Evolutionary conservation across 768 basidiomycete species (phyloP).

Genomic region (Rhodosporidiobolus sp.): DNA sequence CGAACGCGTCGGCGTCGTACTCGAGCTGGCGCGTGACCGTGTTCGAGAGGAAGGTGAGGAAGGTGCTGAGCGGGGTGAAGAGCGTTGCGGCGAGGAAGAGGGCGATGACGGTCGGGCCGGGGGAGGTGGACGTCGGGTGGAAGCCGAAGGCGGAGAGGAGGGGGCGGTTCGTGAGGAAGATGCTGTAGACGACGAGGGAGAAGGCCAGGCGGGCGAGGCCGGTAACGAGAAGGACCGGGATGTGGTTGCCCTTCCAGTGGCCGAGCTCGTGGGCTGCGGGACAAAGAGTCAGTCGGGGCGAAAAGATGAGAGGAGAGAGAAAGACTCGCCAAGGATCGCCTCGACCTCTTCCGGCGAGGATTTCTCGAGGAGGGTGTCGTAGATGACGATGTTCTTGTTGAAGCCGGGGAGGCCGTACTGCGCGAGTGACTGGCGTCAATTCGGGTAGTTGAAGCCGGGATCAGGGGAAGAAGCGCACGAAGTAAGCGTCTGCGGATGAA

Average conservation of each 20-base stretch:
- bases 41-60: slow-evolving; percentile 72
- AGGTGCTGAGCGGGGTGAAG: slow-evolving; percentile 70
- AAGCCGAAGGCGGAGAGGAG: slow-evolving; percentile 79
- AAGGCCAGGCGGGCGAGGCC: slow-evolving; percentile 28
- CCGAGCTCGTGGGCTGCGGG: slow-evolving; percentile 82
- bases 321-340: slow-evolving; percentile 67
- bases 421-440: no score
- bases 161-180: slow-evolving; percentile 76
- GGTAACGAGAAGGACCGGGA: slow-evolving; percentile 34
- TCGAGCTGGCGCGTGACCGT: slow-evolving; percentile 80
- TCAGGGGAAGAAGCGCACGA: slow-evolving; percentile 47
- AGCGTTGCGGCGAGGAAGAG: slow-evolving; percentile 90
- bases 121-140: slow-evolving; percentile 61
- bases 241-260: slow-evolving; percentile 88
- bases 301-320: neutral
- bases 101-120: slow-evolving; percentile 61
- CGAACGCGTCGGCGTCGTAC: slow-evolving; percentile 87
- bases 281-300: neutral
- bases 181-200: slow-evolving; percentile 74
- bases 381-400: slow-evolving; percentile 65
- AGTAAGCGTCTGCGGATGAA: slow-evolving; percentile 60
- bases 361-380: slow-evolving; percentile 92
- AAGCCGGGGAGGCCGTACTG: slow-evolving; percentile 78
- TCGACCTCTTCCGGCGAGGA: slow-evolving; percentile 88
- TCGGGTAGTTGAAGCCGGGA: no score